Evolutionary conservation across 163 green algal species (phyloP).

Genomic region (Chlamydomonas reinhardtii): DNA sequence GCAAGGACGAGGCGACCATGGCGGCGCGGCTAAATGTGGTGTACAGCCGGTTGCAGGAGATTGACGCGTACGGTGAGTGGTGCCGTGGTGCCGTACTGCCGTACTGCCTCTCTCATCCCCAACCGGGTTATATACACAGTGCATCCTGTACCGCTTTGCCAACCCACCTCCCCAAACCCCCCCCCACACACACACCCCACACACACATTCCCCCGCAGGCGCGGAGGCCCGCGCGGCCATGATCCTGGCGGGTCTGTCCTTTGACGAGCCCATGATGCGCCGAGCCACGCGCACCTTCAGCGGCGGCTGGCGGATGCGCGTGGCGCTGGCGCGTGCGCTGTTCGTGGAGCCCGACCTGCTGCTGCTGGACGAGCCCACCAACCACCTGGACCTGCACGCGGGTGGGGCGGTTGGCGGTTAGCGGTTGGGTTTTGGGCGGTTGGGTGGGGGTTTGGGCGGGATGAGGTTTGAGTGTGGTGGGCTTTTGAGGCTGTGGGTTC

Average conservation of each 20-base stretch:
- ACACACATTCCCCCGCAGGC: constrained; percentile 10
- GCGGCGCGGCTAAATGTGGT: constrained; percentile 67
- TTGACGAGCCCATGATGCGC: constrained; percentile 82
- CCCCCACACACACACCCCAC: too few relatives aligned
- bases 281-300: constrained; percentile 63
- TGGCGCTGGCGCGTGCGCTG: constrained; percentile 91
- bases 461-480: background rate
- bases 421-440: too few relatives aligned
- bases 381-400: constrained; percentile 94
- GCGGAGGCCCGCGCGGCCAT: constrained; percentile 85
- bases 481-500: too few relatives aligned
- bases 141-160: too few relatives aligned
- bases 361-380: constrained; percentile 94
- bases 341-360: constrained; percentile 92
- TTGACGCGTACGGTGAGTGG: constrained; percentile 86
- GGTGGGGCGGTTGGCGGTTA: constrained; percentile 12
- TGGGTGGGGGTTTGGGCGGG: background rate
- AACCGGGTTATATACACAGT: too few relatives aligned
- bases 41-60: constrained; percentile 90
- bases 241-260: constrained; percentile 93
- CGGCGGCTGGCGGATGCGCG: constrained; percentile 92
- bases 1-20: constrained; percentile 47
- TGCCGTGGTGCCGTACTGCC: too few relatives aligned
- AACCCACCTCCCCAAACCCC: too few relatives aligned
- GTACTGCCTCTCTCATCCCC: too few relatives aligned